Conservation (phyloP, 176 grass and related monocot genomes). For the Triticum urartu region DNA sequence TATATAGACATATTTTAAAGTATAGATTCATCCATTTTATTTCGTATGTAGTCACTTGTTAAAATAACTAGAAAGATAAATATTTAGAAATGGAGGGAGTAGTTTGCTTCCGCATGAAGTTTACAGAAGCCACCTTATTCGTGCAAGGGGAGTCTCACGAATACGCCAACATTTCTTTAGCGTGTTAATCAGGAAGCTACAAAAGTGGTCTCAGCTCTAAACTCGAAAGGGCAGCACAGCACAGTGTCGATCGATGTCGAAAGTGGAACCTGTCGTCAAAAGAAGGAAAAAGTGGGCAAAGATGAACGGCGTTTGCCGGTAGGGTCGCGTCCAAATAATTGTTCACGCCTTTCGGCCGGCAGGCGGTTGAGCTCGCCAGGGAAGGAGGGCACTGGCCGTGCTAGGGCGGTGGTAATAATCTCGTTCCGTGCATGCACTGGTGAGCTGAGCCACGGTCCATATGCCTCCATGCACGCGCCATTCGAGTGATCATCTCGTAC, state of each 20-base stretch:
- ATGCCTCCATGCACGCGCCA: too few species aligned
- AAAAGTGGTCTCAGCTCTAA: not conserved
- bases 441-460: too few species aligned
- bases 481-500: too few species aligned
- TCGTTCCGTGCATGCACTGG: not conserved
- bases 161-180: not conserved
- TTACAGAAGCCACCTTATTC: too few species aligned
- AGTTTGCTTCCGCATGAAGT: not conserved
- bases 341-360: not conserved
- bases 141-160: not conserved
- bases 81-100: too few species aligned
- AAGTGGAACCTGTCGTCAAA: conserved; percentile 1
- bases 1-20: too few species aligned
- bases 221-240: not conserved
- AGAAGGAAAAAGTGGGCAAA: not conserved
- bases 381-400: too few species aligned
- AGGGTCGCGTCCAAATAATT: conserved; percentile 24
- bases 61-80: too few species aligned
- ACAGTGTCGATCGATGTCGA: not conserved
- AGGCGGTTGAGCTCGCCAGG: too few species aligned
- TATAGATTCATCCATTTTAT: too few species aligned
- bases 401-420: not conserved
- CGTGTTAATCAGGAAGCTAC: not conserved
- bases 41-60: too few species aligned
- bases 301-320: not conserved